Conservation (phyloP, 139 green algal genomes). For the Coccomyxa sp. region DNA sequence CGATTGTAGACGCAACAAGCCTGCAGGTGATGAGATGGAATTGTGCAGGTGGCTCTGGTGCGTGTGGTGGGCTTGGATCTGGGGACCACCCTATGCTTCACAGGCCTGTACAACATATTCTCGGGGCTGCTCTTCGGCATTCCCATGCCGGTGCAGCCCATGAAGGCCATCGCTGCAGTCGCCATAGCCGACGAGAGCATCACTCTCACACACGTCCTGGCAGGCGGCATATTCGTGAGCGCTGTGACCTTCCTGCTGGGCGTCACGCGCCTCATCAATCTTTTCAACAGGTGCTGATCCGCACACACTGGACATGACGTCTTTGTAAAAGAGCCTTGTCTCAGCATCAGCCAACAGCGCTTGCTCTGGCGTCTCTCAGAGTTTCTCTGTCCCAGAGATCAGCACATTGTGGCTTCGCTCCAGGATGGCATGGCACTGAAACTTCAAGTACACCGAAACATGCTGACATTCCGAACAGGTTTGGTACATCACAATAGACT, state of each 20-base stretch:
- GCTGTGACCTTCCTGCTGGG: slow-evolving; percentile 52
- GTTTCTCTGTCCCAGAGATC: too few relatives aligned
- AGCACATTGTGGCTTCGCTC: too few relatives aligned
- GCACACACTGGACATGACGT: too few relatives aligned
- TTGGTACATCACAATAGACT: too few relatives aligned
- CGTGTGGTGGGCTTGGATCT: slow-evolving; percentile 55
- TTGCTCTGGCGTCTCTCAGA: too few relatives aligned
- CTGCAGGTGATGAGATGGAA: too few relatives aligned
- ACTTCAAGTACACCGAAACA: too few relatives aligned
- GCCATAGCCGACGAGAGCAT: slow-evolving; percentile 47
- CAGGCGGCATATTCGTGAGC: slow-evolving; percentile 61
- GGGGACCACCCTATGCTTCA: slow-evolving; percentile 73
- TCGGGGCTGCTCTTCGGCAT: slow-evolving; percentile 58
- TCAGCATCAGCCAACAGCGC: too few relatives aligned
- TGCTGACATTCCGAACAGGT: too few relatives aligned
- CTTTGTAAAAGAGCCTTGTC: too few relatives aligned
- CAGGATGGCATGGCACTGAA: too few relatives aligned
- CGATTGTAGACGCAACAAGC: too few relatives aligned
- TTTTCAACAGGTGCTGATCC: slow-evolving; percentile 29
- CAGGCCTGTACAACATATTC: slow-evolving; percentile 71
- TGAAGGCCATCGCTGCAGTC: slow-evolving; percentile 83
- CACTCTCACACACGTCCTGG: slow-evolving; percentile 47
- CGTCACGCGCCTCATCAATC: slow-evolving; percentile 42
- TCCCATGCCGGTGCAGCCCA: slow-evolving; percentile 68
- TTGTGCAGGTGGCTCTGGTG: slow-evolving; percentile 53